phyloP scores from a whole-genome alignment of 495 filamentous ascomycete genomes.

The Aspergillus leporis region DNA sequence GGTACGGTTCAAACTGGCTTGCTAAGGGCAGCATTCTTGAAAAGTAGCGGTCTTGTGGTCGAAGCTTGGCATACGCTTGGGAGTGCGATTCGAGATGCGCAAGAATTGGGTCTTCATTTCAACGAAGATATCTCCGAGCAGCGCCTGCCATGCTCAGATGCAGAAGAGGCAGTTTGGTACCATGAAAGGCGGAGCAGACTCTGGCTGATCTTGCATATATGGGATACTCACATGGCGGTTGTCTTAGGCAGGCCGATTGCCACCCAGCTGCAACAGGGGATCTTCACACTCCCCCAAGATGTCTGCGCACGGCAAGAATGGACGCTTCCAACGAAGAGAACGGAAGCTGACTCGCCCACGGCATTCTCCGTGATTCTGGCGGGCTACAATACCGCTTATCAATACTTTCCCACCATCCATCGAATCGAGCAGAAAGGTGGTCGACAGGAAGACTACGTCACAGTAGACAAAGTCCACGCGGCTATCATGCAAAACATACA shows the following conservation, averaged over 20 bases:
- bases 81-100: conserved; percentile 58
- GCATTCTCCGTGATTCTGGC: conserved; percentile 25
- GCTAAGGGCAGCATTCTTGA: conserved; percentile 32
- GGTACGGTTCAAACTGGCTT: conserved; percentile 59
- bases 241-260: conserved; percentile 57
- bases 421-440: conserved; percentile 54
- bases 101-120: conserved; percentile 61
- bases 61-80: conserved; percentile 60
- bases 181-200: conserved; percentile 27
- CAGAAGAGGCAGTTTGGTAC: conserved; percentile 4
- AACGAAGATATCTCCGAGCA: conserved; percentile 12
- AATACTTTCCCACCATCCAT: conserved; percentile 22
- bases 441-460: conserved; percentile 50
- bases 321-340: conserved; percentile 17
- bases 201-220: conserved; percentile 58
- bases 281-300: conserved; percentile 11
- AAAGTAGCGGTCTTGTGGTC: conserved; percentile 36
- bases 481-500: conserved; percentile 47
- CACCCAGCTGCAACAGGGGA: conserved; percentile 16
- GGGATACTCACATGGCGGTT: conserved; percentile 61
- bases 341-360: conserved; percentile 16
- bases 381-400: conserved; percentile 24
- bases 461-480: conserved; percentile 54
- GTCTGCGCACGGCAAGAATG: conserved; percentile 8
- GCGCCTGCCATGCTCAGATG: conserved; percentile 4